A percentile compares a stretch with the other conserved stretches of the same genome.
phyloP scores from a whole-genome alignment of 1,284 basidiomycete genomes.

The Sanguinoderma infundibulare region DNA sequence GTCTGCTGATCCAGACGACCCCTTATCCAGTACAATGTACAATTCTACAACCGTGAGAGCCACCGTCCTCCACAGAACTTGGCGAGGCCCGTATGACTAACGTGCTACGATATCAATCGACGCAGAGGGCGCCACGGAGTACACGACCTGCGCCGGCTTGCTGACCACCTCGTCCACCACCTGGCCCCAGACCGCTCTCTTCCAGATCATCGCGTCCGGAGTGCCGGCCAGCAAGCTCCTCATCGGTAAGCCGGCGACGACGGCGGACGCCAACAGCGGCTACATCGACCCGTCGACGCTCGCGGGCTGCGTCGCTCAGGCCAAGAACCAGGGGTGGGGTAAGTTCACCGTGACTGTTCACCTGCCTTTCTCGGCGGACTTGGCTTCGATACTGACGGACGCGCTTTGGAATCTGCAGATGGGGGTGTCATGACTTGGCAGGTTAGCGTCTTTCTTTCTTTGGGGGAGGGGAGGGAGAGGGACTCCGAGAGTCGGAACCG shows the following conservation, averaged over 20 bases:
- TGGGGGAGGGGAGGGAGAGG: neutral
- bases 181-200: constrained; percentile 57
- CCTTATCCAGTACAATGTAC: constrained; percentile 50
- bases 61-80: neutral
- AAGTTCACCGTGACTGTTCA: constrained; percentile 24
- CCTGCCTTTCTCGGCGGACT: neutral
- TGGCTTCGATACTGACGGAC: neutral
- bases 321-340: constrained; percentile 63
- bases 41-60: constrained; percentile 65
- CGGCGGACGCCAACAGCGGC: constrained; percentile 59
- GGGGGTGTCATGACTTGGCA: constrained; percentile 50
- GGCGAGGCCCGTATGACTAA: neutral
- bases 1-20: neutral
- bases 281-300: constrained; percentile 57
- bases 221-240: constrained; percentile 54
- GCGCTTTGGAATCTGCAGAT: constrained; percentile 33
- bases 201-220: constrained; percentile 65
- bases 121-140: constrained; percentile 58
- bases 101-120: neutral
- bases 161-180: constrained; percentile 54
- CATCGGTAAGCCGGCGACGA: constrained; percentile 66
- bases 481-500: neutral
- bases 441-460: constrained; percentile 17
- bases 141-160: constrained; percentile 59
- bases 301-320: constrained; percentile 57